Conservation (phyloP, 1,284 basidiomycete genomes). For the Leccinum olivaceoglutinosum region DNA sequence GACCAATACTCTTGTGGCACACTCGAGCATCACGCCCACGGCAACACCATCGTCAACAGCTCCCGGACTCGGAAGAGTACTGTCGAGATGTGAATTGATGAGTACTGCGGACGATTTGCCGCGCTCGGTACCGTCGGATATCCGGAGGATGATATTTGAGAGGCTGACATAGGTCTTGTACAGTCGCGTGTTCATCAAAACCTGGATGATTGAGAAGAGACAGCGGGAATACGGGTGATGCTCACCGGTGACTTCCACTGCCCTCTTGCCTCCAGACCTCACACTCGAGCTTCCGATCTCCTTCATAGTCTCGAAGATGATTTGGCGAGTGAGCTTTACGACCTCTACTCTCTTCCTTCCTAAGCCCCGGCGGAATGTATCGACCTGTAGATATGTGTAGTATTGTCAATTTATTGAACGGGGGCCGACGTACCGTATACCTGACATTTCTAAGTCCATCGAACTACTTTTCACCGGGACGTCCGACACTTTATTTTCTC, state of each 20-base stretch:
- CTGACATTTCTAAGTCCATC: too few species aligned
- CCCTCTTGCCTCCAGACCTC: constrained; percentile 87
- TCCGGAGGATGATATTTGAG: constrained; percentile 83
- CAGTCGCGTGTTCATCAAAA: constrained; percentile 80
- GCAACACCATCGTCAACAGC: constrained; percentile 87
- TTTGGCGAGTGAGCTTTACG: too few species aligned
- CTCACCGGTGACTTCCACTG: constrained; percentile 78
- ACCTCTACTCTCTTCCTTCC: too few species aligned
- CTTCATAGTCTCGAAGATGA: too few species aligned
- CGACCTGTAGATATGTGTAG: too few species aligned
- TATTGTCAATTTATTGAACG: too few species aligned
- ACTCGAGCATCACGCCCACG: constrained; percentile 91
- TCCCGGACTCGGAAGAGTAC: constrained; percentile 74
- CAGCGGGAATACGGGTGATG: constrained; percentile 10
- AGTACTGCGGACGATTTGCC: constrained; percentile 82
- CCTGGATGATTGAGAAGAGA: constrained; percentile 32
- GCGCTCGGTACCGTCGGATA: constrained; percentile 75
- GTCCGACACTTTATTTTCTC: too few species aligned
- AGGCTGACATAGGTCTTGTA: constrained; percentile 91
- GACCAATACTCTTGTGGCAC: constrained; percentile 69
- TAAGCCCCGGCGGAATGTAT: too few species aligned
- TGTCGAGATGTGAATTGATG: constrained; percentile 89
- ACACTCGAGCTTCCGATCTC: constrained; percentile 61
- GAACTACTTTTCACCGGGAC: too few species aligned
- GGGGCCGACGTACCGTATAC: too few species aligned